Conservation (phyloP, 768 basidiomycete species). For the Termitomyces sp. region DNA sequence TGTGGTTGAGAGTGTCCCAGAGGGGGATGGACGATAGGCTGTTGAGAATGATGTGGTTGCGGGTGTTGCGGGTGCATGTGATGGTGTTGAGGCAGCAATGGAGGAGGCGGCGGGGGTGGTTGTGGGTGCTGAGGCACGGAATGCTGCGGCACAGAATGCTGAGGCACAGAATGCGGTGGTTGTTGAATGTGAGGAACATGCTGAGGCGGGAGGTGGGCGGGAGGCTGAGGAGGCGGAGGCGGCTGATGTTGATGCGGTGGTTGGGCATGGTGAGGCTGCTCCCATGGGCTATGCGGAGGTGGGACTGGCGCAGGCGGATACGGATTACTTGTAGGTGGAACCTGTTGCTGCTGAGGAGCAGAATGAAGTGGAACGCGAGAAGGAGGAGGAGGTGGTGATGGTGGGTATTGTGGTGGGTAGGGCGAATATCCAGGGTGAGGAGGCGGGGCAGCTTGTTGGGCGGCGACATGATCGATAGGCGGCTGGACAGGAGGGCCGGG, state of each 20-base stretch:
- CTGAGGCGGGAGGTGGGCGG: conserved; percentile 13
- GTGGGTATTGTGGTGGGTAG: conserved; percentile 26
- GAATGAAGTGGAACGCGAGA: conserved; percentile 24
- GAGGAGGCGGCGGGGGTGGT: conserved; percentile 6
- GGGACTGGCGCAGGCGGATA: conserved; percentile 42
- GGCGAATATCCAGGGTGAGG: conserved; percentile 29
- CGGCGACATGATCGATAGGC: conserved; percentile 39
- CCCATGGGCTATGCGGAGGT: conserved; percentile 36
- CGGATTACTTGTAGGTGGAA: conserved; percentile 34
- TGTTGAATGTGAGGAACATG: conserved; percentile 16
- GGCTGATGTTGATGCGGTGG: conserved; percentile 21
- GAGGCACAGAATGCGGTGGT: conserved; percentile 18
- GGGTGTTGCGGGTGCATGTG: conserved; percentile 12
- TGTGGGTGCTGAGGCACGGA: conserved; percentile 20
- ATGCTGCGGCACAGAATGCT: conserved; percentile 8
- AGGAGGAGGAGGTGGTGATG: conserved; percentile 7
- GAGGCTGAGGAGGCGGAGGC: conserved; percentile 15
- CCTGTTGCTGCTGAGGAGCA: conserved; percentile 25
- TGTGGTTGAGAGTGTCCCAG: conserved; percentile 12
- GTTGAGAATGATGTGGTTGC: conserved; percentile 13
- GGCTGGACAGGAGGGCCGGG: conserved; percentile 21
- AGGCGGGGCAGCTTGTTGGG: conserved; percentile 30
- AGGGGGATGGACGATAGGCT: conserved; percentile 10
- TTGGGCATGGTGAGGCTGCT: conserved; percentile 24
- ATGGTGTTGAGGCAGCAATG: conserved; percentile 12